A percentile compares a stretch with the other conserved stretches of the same genome.
Conservation (phyloP, 306 rosid species). For the Acmispon strigosus region DNA sequence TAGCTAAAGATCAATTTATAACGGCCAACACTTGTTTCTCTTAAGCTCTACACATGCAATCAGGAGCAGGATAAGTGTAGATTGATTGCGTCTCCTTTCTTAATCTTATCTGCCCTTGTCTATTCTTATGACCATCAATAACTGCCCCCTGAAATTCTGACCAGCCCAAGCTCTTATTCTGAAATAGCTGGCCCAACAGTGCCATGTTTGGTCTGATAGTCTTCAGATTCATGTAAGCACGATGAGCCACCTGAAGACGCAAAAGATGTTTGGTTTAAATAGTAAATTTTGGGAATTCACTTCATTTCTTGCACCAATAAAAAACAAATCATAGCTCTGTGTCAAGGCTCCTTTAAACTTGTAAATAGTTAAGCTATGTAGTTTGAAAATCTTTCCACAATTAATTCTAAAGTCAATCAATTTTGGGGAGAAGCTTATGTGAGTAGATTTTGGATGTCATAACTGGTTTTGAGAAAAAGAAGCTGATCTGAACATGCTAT, state of each 20-base stretch:
- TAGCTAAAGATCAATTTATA: conserved; percentile 3
- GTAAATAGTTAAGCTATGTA: neutral
- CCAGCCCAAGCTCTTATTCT: conserved; percentile 73
- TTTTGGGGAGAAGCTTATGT: too few relatives aligned
- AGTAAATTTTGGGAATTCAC: conserved; percentile 8
- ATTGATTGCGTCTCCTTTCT: conserved; percentile 87
- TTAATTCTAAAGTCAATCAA: too few relatives aligned
- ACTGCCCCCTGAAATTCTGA: conserved; percentile 60
- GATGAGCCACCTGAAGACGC: conserved; percentile 66
- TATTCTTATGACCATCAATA: conserved; percentile 66
- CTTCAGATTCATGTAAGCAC: conserved; percentile 77
- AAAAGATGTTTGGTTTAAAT: conserved; percentile 8
- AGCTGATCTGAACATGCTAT: too few relatives aligned
- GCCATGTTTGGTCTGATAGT: conserved; percentile 92
- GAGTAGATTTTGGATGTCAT: too few relatives aligned
- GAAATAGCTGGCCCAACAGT: conserved; percentile 74
- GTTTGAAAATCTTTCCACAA: too few relatives aligned
- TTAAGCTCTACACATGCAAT: conserved; percentile 81
- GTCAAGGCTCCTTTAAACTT: neutral
- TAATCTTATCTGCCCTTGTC: conserved; percentile 82
- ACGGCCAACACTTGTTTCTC: conserved; percentile 6
- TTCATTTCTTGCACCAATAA: neutral
- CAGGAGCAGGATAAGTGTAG: conserved; percentile 93
- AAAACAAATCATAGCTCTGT: neutral
- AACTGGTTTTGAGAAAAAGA: too few relatives aligned